These are phyloP conservation scores for Cytospora chrysosperma DNA, from an alignment of 2,329 filamentous ascomycete genomes.

Conservation along the genomic window DNA sequence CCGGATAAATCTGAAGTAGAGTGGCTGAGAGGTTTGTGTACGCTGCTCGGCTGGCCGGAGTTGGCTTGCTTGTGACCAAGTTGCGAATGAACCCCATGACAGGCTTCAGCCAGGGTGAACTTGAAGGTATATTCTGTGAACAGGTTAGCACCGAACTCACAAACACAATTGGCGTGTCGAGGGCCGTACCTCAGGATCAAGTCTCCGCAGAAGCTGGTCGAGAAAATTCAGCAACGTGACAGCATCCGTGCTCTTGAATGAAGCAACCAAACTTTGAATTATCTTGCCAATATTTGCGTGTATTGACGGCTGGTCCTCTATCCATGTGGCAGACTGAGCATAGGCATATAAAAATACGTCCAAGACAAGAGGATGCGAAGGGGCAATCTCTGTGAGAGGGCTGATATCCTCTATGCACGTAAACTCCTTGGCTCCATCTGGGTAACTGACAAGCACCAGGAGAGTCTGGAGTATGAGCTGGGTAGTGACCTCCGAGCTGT, in stretches of 20 bases:
- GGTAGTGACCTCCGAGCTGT: slow-evolving; percentile 53
- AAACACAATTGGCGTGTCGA: neutral
- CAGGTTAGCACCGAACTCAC: slow-evolving; percentile 10
- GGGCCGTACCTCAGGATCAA: slow-evolving; percentile 46
- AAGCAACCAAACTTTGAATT: slow-evolving; percentile 48
- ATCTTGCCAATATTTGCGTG: slow-evolving; percentile 45
- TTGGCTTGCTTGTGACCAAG: slow-evolving; percentile 56
- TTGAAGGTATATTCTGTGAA: slow-evolving; percentile 45
- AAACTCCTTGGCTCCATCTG: slow-evolving; percentile 50
- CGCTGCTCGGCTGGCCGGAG: slow-evolving; percentile 53
- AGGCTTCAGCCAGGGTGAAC: slow-evolving; percentile 53
- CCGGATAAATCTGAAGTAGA: slow-evolving; percentile 56
- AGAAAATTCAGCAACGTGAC: slow-evolving; percentile 59
- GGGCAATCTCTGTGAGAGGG: slow-evolving; percentile 56
- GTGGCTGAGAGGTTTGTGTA: slow-evolving; percentile 59
- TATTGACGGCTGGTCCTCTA: slow-evolving; percentile 34
- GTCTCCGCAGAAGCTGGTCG: slow-evolving; percentile 50
- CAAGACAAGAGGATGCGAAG: slow-evolving; percentile 52
- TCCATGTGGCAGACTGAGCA: slow-evolving; percentile 45
- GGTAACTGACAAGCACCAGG: slow-evolving; percentile 52
- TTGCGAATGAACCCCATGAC: slow-evolving; percentile 50
- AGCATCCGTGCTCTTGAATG: slow-evolving; percentile 59
- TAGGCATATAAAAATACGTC: slow-evolving; percentile 58
- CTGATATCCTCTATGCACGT: slow-evolving; percentile 50
- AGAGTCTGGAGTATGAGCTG: slow-evolving; percentile 57